Evolutionary conservation across 495 filamentous ascomycete species (phyloP), one percentile per base, ranked within the genome.

Genomic region (Cercophora scortea): DNA sequence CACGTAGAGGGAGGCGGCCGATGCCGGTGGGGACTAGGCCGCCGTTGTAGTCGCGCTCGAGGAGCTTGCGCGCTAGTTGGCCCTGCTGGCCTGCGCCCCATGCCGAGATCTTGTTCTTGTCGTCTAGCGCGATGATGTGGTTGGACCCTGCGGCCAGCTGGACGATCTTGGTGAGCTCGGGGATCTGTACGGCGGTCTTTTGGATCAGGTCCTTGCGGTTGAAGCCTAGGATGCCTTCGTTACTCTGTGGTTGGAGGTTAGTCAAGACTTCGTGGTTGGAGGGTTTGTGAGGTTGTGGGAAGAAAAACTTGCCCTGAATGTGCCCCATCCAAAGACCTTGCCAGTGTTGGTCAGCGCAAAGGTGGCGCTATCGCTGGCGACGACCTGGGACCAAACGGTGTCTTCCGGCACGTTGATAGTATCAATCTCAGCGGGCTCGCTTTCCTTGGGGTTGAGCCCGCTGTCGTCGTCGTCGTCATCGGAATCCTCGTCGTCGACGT

Each of bases 41-140:
- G 19, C 79, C 60, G 43, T 50, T 42, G 7, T 75, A 70, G 40
- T 78, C 83, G 48, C 84, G 80, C 63, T 84, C 78, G 5, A 84
- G 76, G 15, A 86, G 68, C 42, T 79, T 77, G 43, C 85, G 84
- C 10, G 83, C 87, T n/a, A 91, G 83, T 65, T 90, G 87, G 61
- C 77, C 75, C 57, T 88, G 84, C 53, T 89, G 82, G 46, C 85
- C 85, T 53, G 76, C 76, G 46, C 87, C 87, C 87, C 87, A 91
- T 44, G 80, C 79, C 52, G 71, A 85, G 45, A 88, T 77, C 42
- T 75, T 77, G 52, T 84, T 84, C 49, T 80, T 75, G n/a, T 69
- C 72, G 60, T 86, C 79, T 25, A 89, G 72, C 8, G 85, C 87
- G 25, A 91, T 74, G 45, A 82, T 71, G 64, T 91, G 87, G 65